phyloP scores from a whole-genome alignment of 2,329 filamentous ascomycete genomes.

The Calonectria montana region DNA sequence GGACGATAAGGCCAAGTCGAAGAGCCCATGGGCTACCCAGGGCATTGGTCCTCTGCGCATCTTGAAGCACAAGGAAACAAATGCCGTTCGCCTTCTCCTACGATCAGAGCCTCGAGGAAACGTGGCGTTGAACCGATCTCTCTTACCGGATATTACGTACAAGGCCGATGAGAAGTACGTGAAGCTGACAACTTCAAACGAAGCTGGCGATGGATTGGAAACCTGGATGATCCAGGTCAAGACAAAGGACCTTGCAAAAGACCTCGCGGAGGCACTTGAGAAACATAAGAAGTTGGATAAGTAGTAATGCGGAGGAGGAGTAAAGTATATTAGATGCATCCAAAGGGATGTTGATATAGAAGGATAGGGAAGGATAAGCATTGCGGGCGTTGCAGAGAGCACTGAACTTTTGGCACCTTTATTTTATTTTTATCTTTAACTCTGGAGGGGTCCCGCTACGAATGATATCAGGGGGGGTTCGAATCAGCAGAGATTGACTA shows the following conservation, averaged over 20 bases:
- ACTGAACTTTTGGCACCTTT: conserved; percentile 31
- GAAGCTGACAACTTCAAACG: conserved; percentile 67
- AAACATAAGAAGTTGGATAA: conserved; percentile 68
- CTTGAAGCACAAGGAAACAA: conserved; percentile 78
- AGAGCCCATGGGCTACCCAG: conserved; percentile 73
- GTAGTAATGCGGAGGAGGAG: conserved; percentile 48
- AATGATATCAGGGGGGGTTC: conserved; percentile 13
- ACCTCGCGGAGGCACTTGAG: conserved; percentile 64
- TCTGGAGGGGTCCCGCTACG: neutral
- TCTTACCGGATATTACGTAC: conserved; percentile 73
- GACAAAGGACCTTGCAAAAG: conserved; percentile 67
- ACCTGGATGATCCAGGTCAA: conserved; percentile 80
- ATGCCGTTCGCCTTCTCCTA: conserved; percentile 74
- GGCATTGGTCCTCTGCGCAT: conserved; percentile 79
- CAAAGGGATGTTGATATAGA: conserved; percentile 38
- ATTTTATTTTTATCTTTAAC: conserved; percentile 8
- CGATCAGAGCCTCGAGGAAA: conserved; percentile 81
- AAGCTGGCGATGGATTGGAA: conserved; percentile 69
- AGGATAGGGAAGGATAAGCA: conserved; percentile 41
- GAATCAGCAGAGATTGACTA: conserved; percentile 35
- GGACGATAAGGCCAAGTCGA: conserved; percentile 58
- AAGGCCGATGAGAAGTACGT: conserved; percentile 70
- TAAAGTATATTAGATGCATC: conserved; percentile 40
- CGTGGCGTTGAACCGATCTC: conserved; percentile 76
- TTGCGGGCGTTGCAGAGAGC: conserved; percentile 38